A percentile compares a stretch with the other conserved stretches of the same genome.
These are phyloP conservation scores for Pogostemon cablin DNA, from an alignment of 257 asterid species.

Conservation along the genomic window DNA sequence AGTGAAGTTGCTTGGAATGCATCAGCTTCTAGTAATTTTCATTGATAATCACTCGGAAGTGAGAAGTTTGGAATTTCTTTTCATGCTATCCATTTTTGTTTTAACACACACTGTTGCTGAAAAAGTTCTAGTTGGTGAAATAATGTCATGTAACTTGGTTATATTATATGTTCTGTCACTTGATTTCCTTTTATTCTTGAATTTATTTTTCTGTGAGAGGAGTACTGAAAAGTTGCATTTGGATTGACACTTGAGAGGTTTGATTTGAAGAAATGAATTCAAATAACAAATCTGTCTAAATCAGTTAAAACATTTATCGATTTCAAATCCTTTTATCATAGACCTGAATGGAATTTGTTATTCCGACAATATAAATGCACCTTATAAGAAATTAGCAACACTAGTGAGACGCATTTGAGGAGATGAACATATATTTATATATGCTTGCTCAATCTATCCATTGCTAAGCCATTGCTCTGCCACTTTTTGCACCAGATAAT, in stretches of 20 bases:
- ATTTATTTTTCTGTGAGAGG: background rate
- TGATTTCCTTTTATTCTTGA: background rate
- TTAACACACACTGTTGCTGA: no score
- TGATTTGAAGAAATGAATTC: background rate
- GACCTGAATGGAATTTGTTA: background rate
- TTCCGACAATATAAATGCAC: constrained; percentile 16
- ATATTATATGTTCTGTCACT: constrained; percentile 1
- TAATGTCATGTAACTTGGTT: constrained; percentile 9
- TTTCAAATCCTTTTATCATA: background rate
- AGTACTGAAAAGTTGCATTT: constrained; percentile 4
- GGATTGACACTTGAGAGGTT: background rate
- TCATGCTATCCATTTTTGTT: background rate
- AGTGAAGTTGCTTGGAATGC: constrained; percentile 13
- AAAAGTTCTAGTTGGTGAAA: constrained; percentile 1
- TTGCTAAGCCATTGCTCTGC: background rate
- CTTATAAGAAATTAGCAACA: background rate
- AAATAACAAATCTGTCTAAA: background rate
- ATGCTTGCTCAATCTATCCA: background rate
- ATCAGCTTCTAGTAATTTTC: background rate
- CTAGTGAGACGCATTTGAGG: background rate
- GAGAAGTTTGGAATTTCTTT: constrained; percentile 10
- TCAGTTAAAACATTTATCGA: background rate
- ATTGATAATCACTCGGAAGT: background rate
- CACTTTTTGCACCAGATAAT: constrained; percentile 39
- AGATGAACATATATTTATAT: background rate